phyloP scores from a whole-genome alignment of 108 stramenopile genomes.

The Chaetoceros tenuissimus region DNA sequence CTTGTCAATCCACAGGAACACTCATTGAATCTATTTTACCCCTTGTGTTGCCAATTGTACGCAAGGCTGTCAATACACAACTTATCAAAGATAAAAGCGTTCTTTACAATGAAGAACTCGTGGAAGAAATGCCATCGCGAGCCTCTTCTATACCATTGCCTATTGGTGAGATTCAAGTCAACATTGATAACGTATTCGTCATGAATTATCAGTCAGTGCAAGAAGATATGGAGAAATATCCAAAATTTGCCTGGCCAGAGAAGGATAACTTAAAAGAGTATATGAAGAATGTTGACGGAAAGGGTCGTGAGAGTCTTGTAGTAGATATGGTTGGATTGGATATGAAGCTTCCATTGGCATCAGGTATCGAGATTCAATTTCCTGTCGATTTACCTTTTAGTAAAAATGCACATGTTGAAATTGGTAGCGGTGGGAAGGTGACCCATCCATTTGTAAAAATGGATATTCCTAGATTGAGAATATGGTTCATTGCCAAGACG shows the following conservation, averaged over 20 bases:
- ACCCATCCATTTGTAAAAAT: slow-evolving; percentile 1
- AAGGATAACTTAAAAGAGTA: neutral
- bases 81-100: slow-evolving; percentile 1
- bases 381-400: slow-evolving; percentile 1
- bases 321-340: slow-evolving; percentile 2
- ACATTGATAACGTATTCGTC: slow-evolving; percentile 1
- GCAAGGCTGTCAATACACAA: neutral
- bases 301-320: neutral
- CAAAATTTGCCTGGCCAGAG: slow-evolving; percentile 6
- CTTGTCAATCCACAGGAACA: neutral
- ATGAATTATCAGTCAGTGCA: neutral
- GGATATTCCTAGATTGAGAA: neutral
- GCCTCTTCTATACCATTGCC: neutral
- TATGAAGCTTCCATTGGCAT: neutral
- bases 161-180: neutral
- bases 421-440: neutral
- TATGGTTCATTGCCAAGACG: slow-evolving; percentile 6
- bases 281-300: neutral
- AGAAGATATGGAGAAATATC: slow-evolving; percentile 1
- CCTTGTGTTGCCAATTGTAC: slow-evolving; percentile 3
- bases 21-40: slow-evolving; percentile 5
- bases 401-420: neutral
- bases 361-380: neutral
- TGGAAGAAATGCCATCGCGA: no score
- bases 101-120: neutral